phyloP scores from a whole-genome alignment of 345 rosid genomes.

The Syzygium aromaticum region DNA sequence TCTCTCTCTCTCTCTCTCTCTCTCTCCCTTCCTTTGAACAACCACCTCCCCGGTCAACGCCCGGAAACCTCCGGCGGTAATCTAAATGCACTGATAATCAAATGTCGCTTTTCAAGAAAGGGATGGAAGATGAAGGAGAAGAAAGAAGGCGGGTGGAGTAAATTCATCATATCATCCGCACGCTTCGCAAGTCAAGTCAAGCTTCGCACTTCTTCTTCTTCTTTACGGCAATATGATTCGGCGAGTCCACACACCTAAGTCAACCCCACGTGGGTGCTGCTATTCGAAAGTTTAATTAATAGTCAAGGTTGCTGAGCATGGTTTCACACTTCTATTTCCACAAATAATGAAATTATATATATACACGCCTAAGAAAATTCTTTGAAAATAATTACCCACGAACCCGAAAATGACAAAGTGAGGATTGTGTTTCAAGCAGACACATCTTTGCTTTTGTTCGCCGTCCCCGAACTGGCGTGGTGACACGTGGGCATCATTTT shows the following conservation, averaged over 20 bases:
- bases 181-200: background rate
- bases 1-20: background rate
- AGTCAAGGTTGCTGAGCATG: background rate
- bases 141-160: background rate
- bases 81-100: background rate
- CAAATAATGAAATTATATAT: accelerated
- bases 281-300: background rate
- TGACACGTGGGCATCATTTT: background rate
- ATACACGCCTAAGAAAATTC: background rate
- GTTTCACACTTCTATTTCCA: background rate
- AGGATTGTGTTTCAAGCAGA: background rate
- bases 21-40: background rate
- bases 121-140: background rate
- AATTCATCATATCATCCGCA: background rate
- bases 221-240: background rate
- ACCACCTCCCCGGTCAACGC: background rate
- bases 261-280: background rate
- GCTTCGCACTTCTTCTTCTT: background rate
- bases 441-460: background rate
- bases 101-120: background rate
- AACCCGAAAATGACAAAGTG: background rate
- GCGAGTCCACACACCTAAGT: background rate
- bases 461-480: background rate
- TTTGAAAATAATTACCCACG: background rate
- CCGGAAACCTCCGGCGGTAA: background rate